Base-by-base conservation (phyloP, 2,329 filamentous ascomycete species). In the Fusarium sp. region DNA sequence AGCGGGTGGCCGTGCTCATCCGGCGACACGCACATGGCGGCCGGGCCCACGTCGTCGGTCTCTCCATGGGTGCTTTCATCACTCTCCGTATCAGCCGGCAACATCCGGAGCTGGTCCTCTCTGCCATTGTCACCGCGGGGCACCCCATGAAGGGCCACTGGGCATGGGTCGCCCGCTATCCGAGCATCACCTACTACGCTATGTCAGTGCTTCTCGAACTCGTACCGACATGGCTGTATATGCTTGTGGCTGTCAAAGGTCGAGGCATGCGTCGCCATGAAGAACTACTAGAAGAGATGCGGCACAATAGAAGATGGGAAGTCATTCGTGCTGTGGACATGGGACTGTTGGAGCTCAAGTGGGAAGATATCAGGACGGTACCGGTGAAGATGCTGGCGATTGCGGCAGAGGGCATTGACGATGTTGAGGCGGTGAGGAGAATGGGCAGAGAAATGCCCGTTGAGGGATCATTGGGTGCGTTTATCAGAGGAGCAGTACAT, bases 41-140 rank as follows among this genome's bases (percentile, higher is more conserved):
- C 10, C 71, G 71, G 5, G 83, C 83, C 7, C 83, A 84, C 68
- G 47, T 84, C 35, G 81, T 83, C 36, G 83, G 83, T 6, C 47
- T 84, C 27, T 85, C 82, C 4, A 81, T 82, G 58, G 83, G 82
- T 15, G 82, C 81, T 3, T 84, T 79, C 60, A 64, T 83, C 74
- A 61, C 72, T n/a, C 59, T 71, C 63, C 76, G 78, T n/a, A 68
- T 84, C 9, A 77, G 79, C 33, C 73, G 73, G 39, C 72, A 77
- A 22, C 74, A 82, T 56, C 81, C 82, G 1, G 78, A 80, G 17
- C 71, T 83, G 10, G 80, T 82, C 18, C 57, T 70, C 31, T 80
- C 79, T 52, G 76, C 80, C 22, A 82, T 82, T 46, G 72, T 80
- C 13, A 81, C 81, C 18, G 82, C 81, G 5, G 77, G 79, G 6